phyloP scores from a whole-genome alignment of 2,329 filamentous ascomycete genomes.

The Sporothrix pallida region DNA sequence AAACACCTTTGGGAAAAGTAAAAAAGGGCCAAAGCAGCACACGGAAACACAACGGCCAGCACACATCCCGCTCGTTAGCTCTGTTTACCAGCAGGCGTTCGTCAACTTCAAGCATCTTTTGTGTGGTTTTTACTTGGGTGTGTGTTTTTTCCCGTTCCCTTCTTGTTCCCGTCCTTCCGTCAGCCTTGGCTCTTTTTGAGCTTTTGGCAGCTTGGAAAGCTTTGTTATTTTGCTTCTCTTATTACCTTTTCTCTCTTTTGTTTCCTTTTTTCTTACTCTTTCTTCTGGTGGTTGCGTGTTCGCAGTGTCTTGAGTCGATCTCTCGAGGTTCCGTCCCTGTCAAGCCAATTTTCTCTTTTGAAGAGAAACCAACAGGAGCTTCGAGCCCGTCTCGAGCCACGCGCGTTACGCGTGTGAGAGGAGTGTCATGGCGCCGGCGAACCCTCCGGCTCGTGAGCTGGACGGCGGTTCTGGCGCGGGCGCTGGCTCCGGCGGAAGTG shows the following conservation, averaged over 20 bases:
- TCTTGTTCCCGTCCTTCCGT: background rate
- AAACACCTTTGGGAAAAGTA: background rate
- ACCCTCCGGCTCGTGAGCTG: slow-evolving; percentile 32
- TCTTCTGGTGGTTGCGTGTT: slow-evolving; percentile 3
- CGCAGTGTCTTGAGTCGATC: slow-evolving; percentile 16
- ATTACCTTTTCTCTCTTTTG: slow-evolving; percentile 1
- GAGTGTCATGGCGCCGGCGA: slow-evolving; percentile 35
- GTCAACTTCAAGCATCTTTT: slow-evolving; percentile 9
- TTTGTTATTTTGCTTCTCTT: background rate
- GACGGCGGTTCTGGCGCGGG: slow-evolving; percentile 31
- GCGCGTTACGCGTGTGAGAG: slow-evolving; percentile 21
- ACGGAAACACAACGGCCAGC: background rate
- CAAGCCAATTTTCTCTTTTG: background rate
- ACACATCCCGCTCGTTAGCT: slow-evolving; percentile 18
- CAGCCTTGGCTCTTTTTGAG: background rate
- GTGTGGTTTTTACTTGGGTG: background rate
- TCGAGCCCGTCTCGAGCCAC: background rate
- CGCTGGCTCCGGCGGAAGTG: slow-evolving; percentile 24
- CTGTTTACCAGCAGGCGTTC: background rate
- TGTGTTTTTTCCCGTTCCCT: background rate
- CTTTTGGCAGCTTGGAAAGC: background rate
- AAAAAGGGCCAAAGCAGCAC: background rate
- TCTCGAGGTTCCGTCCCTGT: background rate
- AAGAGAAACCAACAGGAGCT: background rate
- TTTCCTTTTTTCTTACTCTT: slow-evolving; percentile 20